Evolutionary conservation across 2,329 filamentous ascomycete species (phyloP), one percentile per base, ranked within the genome.

Genomic region (Neopestalotiopsis sp.): DNA sequence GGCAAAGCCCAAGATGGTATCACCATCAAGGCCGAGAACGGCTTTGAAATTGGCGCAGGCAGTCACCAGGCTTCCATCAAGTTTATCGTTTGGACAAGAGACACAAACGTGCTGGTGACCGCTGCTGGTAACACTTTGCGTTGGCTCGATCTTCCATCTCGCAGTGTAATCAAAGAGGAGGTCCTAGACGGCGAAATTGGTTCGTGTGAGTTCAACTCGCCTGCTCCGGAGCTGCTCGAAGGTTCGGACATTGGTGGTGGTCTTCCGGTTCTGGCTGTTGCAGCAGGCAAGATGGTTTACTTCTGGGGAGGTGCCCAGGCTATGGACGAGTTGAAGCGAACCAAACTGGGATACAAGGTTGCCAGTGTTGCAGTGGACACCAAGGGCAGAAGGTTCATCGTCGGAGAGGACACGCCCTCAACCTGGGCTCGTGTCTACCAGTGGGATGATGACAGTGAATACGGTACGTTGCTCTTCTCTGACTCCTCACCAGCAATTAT

Each of bases 361-460:
- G 95, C 95, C 3, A 97, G 94, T 76, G 96, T 97, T 6, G 94
- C 93, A 0, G 85, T 99, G 3, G 95, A 98, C 76, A 89, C 93
- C 68, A 91, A 91, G 71, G 90, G 92, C 68, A 89, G 92, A 70
- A 94, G 93, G 75, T 90, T 97, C 75, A 92, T 98, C 12, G 97
- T 97, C 20, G 96, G 96, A 70, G 94, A 95, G 79, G 92, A 93
- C 71, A 79, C 75, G n/a, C 92, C 91, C 53, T 95, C 97, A 77
- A 98, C 96, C 0, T 99, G 95, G 95, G 95, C 96, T n/a, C 91
- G 94, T 70, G 92, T 98, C 5, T 97, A 97, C 83, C 90, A 94
- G 76, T 95, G 94, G 81, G 94, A 98, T 69, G 91, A 91, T 64
- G 92, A 92, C 74, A 87, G 88, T 73, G 94, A 97, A 80, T 84